Conservation (phyloP, 2,329 filamentous ascomycete species). For the Decorospora gaudefroyi region DNA sequence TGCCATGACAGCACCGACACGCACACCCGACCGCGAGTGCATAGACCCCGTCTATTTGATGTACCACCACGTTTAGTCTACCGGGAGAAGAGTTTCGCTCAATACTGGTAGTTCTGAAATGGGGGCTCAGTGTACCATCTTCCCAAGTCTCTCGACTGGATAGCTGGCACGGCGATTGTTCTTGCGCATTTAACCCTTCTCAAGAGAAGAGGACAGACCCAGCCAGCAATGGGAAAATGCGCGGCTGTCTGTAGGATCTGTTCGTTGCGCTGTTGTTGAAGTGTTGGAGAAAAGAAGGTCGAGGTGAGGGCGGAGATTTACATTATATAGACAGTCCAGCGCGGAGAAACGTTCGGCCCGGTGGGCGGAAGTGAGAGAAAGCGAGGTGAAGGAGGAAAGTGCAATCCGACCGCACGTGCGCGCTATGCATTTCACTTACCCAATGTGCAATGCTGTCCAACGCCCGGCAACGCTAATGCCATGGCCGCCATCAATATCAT, state of each 20-base stretch:
- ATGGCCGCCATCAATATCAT: constrained; percentile 16
- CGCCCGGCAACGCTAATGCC: constrained; percentile 23
- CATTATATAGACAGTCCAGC: neutral
- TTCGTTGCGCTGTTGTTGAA: constrained; percentile 34
- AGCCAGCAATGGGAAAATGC: constrained; percentile 27
- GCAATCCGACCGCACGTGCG: neutral
- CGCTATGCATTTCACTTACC: constrained; percentile 24
- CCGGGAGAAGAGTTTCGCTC: constrained; percentile 42
- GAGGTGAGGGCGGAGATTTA: neutral
- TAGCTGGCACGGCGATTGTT: constrained; percentile 24
- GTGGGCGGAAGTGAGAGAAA: neutral
- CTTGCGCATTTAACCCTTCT: constrained; percentile 27
- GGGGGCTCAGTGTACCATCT: constrained; percentile 19
- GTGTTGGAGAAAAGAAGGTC: constrained; percentile 6
- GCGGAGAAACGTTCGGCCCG: neutral
- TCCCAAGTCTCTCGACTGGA: constrained; percentile 21
- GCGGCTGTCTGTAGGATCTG: constrained; percentile 37
- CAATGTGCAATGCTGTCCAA: constrained; percentile 6
- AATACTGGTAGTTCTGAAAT: constrained; percentile 43
- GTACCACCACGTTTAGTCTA: constrained; percentile 45
- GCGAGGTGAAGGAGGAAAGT: constrained; percentile 8
- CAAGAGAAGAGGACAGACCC: constrained; percentile 21
- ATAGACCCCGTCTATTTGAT: too few species aligned
- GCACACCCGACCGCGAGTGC: too few species aligned
- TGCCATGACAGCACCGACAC: neutral